A percentile compares a stretch with the other conserved stretches of the same genome.
Evolutionary conservation across 1,284 basidiomycete species (phyloP).

Genomic region (Agaricales sp.): DNA sequence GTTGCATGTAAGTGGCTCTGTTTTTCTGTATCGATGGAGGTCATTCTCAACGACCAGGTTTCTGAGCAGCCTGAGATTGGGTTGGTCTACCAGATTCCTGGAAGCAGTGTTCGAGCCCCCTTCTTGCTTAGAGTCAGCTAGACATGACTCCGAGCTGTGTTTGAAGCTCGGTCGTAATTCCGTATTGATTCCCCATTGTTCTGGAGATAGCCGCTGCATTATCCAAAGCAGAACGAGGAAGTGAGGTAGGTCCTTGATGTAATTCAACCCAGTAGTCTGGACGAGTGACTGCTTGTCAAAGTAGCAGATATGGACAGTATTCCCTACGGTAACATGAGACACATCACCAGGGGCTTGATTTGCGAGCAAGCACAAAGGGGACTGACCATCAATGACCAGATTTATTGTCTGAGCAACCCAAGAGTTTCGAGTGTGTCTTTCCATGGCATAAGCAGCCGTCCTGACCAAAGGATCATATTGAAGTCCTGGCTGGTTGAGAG

Average conservation of each 20-base stretch:
- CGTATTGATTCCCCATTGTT: conserved; percentile 18
- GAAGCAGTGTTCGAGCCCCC: background rate
- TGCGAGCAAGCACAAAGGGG: too few relatives aligned
- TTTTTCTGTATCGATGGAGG: background rate
- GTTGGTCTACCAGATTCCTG: background rate
- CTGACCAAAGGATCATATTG: background rate
- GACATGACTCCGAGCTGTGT: too few relatives aligned
- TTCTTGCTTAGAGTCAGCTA: too few relatives aligned
- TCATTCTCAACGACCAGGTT: too few relatives aligned
- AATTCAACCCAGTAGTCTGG: conserved; percentile 16
- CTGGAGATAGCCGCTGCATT: conserved; percentile 18
- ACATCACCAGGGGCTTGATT: background rate
- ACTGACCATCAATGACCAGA: conserved; percentile 14
- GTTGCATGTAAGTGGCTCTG: background rate
- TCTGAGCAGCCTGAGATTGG: background rate
- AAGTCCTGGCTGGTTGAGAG: too few relatives aligned
- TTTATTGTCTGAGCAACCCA: conserved; percentile 14
- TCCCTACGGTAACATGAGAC: conserved; percentile 8
- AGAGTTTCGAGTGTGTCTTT: background rate
- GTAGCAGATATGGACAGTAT: conserved; percentile 16
- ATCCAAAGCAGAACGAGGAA: conserved; percentile 20
- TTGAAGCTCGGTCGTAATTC: background rate
- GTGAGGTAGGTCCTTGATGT: conserved; percentile 19
- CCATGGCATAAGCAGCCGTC: background rate
- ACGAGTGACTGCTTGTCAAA: conserved; percentile 18